Evolutionary conservation across 345 rosid species (phyloP), one percentile per base, ranked within the genome.

Genomic region (Eucalyptus melliodora): DNA sequence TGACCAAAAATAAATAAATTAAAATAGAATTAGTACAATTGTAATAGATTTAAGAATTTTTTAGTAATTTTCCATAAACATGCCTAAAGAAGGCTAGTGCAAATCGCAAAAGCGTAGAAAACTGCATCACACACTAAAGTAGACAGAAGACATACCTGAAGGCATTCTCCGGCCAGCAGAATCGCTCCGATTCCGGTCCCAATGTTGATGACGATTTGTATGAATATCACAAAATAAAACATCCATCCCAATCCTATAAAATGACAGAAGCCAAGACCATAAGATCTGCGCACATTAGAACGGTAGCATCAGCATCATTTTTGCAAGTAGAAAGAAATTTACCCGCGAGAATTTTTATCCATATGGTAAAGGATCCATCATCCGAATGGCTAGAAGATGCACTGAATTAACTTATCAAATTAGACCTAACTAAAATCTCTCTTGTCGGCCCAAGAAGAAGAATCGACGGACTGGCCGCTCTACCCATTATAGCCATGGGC

Each of bases 211-310:
- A 97, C 96, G 4, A 97, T 95, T 92, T 98, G 99, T 93, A 97
- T 96, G 87, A 95, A 93, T 90, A 97, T 93, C 16, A 98, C 99
- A 69, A 97, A 95, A 90, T 96, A 97, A 91, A 97, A 98, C 99
- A 98, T 96, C 98, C 96, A 94, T 94, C 99, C 99, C 5, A 99
- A 97, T 90, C 99, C 99, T 98, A 95, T 86, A 90, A 53, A 85
- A 30, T 77, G 45, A 30, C 12, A 10, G 5, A 88, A 77, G 62
- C 30, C 87, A 72, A 62, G 88, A 86, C 47, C 83, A 37, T 37
- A 77, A 19, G 27, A 77, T 37, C 83, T 37, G 83, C 24, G 21
- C 12, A 37, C 26, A 21, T 21, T 11, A 77, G 16, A 19, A 77
- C 5, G 3, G 24, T 37, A 21, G 83, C 27, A 11, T 19, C 53